Percentiles rank a stretch among this genome's conserved stretches.
phyloP scores from a whole-genome alignment of 2,329 filamentous ascomycete genomes.

The Fusarium hainanense region DNA sequence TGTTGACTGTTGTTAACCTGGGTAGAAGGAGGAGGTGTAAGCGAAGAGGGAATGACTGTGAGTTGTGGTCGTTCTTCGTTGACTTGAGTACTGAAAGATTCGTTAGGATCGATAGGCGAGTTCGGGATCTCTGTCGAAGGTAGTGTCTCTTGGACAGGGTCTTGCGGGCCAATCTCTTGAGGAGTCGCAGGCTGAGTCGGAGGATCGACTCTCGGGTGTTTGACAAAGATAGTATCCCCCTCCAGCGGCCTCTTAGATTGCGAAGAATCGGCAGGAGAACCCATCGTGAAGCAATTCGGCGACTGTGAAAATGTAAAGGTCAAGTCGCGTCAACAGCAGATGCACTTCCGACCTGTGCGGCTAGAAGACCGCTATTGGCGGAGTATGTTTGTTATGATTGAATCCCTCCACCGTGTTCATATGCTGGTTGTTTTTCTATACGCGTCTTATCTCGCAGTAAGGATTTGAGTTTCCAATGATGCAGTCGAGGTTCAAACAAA shows the following conservation, averaged over 20 bases:
- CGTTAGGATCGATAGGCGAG: constrained; percentile 62
- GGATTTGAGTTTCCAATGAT: constrained; percentile 31
- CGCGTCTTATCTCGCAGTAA: constrained; percentile 24
- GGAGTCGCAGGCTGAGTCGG: constrained; percentile 49
- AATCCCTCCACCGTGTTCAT: constrained; percentile 15
- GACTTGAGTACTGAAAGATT: constrained; percentile 62
- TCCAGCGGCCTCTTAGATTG: constrained; percentile 51
- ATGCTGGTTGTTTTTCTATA: constrained; percentile 8
- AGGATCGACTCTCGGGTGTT: constrained; percentile 51
- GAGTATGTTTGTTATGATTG: background rate
- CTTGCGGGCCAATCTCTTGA: constrained; percentile 46
- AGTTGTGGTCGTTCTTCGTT: constrained; percentile 59
- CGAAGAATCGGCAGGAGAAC: constrained; percentile 45
- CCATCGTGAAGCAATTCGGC: constrained; percentile 48
- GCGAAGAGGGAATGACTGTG: constrained; percentile 66
- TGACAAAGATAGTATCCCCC: constrained; percentile 39
- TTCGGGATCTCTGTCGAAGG: constrained; percentile 67
- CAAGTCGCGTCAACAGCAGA: constrained; percentile 30
- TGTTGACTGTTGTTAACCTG: constrained; percentile 55
- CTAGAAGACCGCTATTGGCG: background rate
- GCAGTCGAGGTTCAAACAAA: constrained; percentile 25
- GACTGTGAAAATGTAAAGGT: background rate
- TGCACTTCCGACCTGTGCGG: background rate
- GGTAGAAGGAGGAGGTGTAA: constrained; percentile 68
- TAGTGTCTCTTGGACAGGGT: constrained; percentile 64